Conservation (phyloP, 169 alveolate genomes). For the Eimeria maxima region DNA sequence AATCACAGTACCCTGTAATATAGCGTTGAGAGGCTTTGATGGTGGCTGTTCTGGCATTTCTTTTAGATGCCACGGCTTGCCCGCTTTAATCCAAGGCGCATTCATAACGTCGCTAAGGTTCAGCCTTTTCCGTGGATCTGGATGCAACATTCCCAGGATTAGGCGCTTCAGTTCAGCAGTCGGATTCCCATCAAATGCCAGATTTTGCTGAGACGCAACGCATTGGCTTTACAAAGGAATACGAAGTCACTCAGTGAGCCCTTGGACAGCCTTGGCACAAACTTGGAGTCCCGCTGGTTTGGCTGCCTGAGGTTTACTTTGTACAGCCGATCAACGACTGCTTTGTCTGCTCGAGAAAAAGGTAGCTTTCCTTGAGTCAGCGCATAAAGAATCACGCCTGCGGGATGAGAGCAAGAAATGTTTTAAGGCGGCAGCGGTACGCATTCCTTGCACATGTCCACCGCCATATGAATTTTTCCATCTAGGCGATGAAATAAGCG, state of each 20-base stretch:
- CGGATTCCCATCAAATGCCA: slow-evolving; percentile 57
- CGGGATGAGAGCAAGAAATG: neutral
- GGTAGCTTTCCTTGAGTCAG: slow-evolving; percentile 81
- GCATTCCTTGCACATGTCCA: neutral
- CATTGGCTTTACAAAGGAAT: neutral
- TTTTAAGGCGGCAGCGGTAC: neutral
- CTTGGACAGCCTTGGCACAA: neutral
- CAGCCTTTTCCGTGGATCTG: slow-evolving; percentile 76
- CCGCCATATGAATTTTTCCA: neutral
- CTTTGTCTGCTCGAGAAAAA: slow-evolving; percentile 71
- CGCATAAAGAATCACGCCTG: slow-evolving; percentile 82
- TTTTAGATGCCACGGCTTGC: slow-evolving; percentile 49
- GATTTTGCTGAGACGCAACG: slow-evolving; percentile 36
- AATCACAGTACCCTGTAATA: neutral
- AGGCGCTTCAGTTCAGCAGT: slow-evolving; percentile 73
- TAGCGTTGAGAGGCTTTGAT: neutral
- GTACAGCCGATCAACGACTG: slow-evolving; percentile 60
- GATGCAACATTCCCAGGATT: slow-evolving; percentile 75
- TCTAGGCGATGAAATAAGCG: neutral
- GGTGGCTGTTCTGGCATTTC: slow-evolving; percentile 9
- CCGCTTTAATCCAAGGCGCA: slow-evolving; percentile 77
- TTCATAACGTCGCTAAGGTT: slow-evolving; percentile 78
- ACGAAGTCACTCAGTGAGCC: neutral
- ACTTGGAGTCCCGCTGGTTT: neutral
- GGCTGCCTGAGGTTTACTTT: slow-evolving; percentile 23